These are phyloP conservation scores for Cercospora beticola DNA, from an alignment of 2,329 filamentous ascomycete genomes.

Conservation along the genomic window DNA sequence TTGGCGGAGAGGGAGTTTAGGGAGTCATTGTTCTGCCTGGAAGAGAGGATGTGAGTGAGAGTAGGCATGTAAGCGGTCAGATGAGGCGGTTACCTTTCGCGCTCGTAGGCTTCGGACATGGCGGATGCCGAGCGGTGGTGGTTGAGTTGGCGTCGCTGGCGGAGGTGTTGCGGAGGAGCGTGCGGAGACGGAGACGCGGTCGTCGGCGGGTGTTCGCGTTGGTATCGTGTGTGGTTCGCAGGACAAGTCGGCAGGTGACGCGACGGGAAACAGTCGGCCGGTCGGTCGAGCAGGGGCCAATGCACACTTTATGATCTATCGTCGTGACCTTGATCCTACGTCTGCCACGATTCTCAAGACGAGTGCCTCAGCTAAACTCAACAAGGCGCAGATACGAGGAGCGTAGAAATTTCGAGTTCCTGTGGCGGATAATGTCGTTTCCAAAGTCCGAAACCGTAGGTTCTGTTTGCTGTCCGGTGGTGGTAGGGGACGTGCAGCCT, in stretches of 20 bases:
- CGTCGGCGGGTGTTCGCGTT: neutral
- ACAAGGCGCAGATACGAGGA: neutral
- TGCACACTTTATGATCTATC: neutral
- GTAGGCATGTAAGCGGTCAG: slow-evolving; percentile 17
- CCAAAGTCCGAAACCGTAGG: no score
- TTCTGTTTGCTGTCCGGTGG: neutral
- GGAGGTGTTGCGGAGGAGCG: neutral
- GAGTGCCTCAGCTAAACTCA: neutral
- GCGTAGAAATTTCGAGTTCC: neutral
- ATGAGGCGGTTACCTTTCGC: slow-evolving; percentile 52
- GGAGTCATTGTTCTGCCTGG: slow-evolving; percentile 86
- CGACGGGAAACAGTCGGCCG: neutral
- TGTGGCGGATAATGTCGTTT: neutral
- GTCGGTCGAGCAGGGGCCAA: neutral
- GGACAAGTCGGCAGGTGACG: neutral
- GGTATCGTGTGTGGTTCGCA: neutral
- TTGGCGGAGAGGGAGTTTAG: slow-evolving; percentile 88
- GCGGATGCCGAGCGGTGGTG: slow-evolving; percentile 20
- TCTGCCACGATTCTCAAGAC: neutral
- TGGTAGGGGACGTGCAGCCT: neutral
- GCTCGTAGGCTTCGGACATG: slow-evolving; percentile 60
- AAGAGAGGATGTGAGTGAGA: slow-evolving; percentile 7
- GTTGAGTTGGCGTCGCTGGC: slow-evolving; percentile 6
- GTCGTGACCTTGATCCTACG: neutral
- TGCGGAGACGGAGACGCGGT: neutral